These are phyloP conservation scores for Colletotrichum limetticola DNA, from an alignment of 2,329 filamentous ascomycete genomes.

Conservation along the genomic window DNA sequence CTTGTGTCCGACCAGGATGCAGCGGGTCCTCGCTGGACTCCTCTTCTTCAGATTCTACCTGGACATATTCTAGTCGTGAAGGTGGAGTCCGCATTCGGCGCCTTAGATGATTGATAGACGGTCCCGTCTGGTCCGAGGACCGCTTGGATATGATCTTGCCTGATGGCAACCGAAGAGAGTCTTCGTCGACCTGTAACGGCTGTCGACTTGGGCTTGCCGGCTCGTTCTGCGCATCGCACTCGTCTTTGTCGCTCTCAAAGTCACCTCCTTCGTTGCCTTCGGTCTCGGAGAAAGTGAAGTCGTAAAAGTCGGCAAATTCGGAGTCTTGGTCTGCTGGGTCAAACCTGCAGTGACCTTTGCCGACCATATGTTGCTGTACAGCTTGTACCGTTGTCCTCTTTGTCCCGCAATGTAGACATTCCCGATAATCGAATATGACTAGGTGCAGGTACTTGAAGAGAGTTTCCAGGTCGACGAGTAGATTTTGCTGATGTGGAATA, in stretches of 20 bases:
- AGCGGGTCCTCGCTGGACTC: not conserved
- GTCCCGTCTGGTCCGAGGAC: slow-evolving; percentile 5
- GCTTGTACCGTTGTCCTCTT: slow-evolving; percentile 53
- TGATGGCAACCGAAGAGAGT: slow-evolving; percentile 47
- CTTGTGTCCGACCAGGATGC: not conserved
- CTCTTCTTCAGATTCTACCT: not conserved
- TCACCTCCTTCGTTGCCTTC: slow-evolving; percentile 32
- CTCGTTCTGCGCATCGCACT: not conserved
- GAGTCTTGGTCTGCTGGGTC: slow-evolving; percentile 46
- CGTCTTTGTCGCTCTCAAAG: slow-evolving; percentile 14
- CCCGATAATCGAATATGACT: slow-evolving; percentile 57
- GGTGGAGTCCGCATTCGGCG: not conserved
- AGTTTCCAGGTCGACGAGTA: slow-evolving; percentile 57
- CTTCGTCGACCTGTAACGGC: slow-evolving; percentile 36
- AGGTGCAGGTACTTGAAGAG: slow-evolving; percentile 59
- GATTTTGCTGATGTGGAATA: slow-evolving; percentile 48
- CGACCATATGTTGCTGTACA: slow-evolving; percentile 61
- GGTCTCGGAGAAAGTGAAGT: not conserved
- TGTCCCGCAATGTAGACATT: slow-evolving; percentile 62
- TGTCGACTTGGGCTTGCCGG: not conserved
- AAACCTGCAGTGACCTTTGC: slow-evolving; percentile 59
- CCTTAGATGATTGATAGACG: not conserved
- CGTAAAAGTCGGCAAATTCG: slow-evolving; percentile 54
- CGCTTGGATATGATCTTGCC: slow-evolving; percentile 47
- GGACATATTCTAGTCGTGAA: not conserved